These are phyloP conservation scores for Chrysanthemum seticuspe DNA, from an alignment of 129 eudicot genomes.

Conservation along the genomic window DNA sequence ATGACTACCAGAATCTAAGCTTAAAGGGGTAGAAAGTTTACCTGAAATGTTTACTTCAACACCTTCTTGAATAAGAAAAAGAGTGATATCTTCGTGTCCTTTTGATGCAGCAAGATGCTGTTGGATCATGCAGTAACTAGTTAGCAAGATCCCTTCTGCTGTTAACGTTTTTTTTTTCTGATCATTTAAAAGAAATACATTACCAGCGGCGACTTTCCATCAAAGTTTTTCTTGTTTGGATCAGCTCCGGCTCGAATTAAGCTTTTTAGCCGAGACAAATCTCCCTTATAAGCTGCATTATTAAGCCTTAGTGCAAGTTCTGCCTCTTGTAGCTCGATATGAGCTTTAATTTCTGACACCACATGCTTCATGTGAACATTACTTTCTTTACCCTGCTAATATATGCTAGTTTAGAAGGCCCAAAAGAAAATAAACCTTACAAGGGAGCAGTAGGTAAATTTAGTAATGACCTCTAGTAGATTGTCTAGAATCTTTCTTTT, in stretches of 20 bases:
- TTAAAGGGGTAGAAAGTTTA: constrained; percentile 1
- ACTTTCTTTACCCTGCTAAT: constrained; percentile 61
- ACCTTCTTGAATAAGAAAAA: constrained; percentile 8
- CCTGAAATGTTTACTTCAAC: constrained; percentile 48
- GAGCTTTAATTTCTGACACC: constrained; percentile 72
- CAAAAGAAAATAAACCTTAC: not conserved
- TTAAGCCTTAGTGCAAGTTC: constrained; percentile 35
- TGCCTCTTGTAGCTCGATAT: constrained; percentile 83
- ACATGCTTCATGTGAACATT: constrained; percentile 61
- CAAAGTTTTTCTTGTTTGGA: no score
- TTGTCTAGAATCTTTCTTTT: constrained; percentile 54
- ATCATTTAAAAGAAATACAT: not conserved
- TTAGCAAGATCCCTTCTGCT: no score
- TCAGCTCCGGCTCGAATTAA: no score
- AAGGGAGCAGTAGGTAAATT: not conserved
- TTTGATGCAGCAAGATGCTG: no score
- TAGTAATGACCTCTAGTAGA: constrained; percentile 62
- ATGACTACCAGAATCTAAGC: not conserved
- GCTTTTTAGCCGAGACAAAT: no score
- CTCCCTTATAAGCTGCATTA: no score
- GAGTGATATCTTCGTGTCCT: no score
- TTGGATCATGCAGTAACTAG: no score
- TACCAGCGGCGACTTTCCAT: not conserved
- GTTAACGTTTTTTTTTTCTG: no score
- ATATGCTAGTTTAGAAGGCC: constrained; percentile 13